Conservation (phyloP, 2,329 filamentous ascomycete species). For the Xylaria sp. region DNA sequence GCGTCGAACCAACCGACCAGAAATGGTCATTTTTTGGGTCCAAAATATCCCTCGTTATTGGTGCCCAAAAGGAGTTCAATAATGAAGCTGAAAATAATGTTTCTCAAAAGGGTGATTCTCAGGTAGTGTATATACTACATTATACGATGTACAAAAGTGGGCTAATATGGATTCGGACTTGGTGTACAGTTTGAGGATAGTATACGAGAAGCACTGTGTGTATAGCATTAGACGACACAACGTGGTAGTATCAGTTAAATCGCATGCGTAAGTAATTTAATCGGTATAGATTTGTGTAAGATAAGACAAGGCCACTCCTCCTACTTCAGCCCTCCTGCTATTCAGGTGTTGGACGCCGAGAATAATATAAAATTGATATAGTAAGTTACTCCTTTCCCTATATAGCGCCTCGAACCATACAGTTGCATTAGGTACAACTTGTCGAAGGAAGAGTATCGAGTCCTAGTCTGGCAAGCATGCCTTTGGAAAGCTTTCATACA, state of each 20-base stretch:
- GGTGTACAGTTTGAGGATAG: not conserved
- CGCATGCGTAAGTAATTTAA: not conserved
- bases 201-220: conserved; percentile 9
- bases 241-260: not conserved
- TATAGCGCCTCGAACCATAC: not conserved
- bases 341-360: not conserved
- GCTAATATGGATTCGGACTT: not conserved
- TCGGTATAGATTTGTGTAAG: not conserved
- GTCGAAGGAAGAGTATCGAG: not conserved
- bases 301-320: not conserved
- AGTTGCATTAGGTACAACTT: not conserved
- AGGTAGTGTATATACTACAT: conserved; percentile 2
- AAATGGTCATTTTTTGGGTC: conserved; percentile 14
- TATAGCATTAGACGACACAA: not conserved
- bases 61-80: not conserved
- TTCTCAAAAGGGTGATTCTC: conserved; percentile 16
- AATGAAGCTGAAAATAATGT: conserved; percentile 16
- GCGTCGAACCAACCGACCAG: conserved; percentile 11
- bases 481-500: not conserved
- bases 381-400: not conserved
- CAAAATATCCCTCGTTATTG: conserved; percentile 18
- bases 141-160: not conserved
- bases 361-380: too few relatives aligned
- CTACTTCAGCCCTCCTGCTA: not conserved
- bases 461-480: not conserved